These are phyloP conservation scores for Erodium chrysanthum DNA, from an alignment of 441 rosid genomes.

Conservation along the genomic window DNA sequence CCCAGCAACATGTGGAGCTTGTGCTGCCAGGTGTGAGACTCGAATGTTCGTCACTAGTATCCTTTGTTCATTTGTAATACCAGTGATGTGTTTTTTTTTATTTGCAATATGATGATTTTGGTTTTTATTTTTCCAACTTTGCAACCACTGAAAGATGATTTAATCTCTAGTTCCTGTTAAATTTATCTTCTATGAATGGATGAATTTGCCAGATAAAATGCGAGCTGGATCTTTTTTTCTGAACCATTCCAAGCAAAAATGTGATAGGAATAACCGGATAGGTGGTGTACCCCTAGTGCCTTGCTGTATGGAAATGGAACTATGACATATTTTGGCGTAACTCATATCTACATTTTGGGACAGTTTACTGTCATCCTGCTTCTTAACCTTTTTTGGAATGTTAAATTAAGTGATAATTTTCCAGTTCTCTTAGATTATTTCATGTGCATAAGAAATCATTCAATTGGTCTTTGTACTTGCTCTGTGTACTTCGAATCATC, in stretches of 20 bases:
- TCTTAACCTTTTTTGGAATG: not conserved
- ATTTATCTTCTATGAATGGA: not conserved
- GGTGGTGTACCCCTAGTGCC: not conserved
- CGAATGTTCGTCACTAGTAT: conserved; percentile 94
- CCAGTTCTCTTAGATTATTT: not conserved
- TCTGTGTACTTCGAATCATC: not conserved
- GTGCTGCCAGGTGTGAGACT: conserved; percentile 64
- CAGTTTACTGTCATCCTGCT: no score
- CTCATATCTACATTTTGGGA: no score
- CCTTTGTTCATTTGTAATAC: conserved; percentile 30
- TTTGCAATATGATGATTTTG: no score
- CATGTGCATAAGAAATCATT: not conserved
- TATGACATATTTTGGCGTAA: no score
- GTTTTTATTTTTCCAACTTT: no score
- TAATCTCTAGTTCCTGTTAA: not conserved
- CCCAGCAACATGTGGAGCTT: conserved; percentile 84
- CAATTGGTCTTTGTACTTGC: not conserved
- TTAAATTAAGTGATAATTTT: not conserved
- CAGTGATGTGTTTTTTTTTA: not conserved
- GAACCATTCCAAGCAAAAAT: not conserved
- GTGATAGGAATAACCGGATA: not conserved
- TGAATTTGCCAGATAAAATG: not conserved
- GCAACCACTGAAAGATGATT: no score
- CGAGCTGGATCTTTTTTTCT: not conserved
- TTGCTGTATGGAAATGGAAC: not conserved